Evolutionary conservation across 495 filamentous ascomycete genomes (phyloP).

Genomic region (Talaromyces wortmannii): DNA sequence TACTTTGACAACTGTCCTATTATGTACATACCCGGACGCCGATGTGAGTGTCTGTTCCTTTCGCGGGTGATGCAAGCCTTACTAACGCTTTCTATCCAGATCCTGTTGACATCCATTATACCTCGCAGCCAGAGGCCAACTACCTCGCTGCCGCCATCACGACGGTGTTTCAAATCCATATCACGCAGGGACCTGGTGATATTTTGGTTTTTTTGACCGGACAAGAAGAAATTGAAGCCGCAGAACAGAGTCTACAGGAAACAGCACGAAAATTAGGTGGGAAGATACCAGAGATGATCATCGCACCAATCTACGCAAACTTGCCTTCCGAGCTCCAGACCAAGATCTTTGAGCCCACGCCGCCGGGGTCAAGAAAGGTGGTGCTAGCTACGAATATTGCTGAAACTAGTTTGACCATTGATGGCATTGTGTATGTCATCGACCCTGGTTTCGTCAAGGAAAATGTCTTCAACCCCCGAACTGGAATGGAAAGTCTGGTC

Average conservation of each 20-base stretch:
- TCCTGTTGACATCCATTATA: slow-evolving; percentile 90
- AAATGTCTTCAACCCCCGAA: slow-evolving; percentile 86
- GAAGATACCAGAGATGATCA: slow-evolving; percentile 77
- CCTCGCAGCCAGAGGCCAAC: slow-evolving; percentile 86
- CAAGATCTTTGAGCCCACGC: slow-evolving; percentile 88
- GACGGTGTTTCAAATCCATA: slow-evolving; percentile 94
- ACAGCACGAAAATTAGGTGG: slow-evolving; percentile 74
- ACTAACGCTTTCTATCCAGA: no score
- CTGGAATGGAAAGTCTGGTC: slow-evolving; percentile 86
- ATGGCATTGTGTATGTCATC: slow-evolving; percentile 88
- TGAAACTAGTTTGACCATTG: slow-evolving; percentile 83
- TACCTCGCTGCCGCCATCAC: slow-evolving; percentile 89
- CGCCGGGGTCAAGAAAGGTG: slow-evolving; percentile 72
- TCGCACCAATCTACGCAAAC: slow-evolving; percentile 86
- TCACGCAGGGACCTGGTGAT: slow-evolving; percentile 77
- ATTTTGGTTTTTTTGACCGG: slow-evolving; percentile 89
- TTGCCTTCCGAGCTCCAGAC: slow-evolving; percentile 77
- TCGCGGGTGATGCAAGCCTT: no score
- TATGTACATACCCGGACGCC: slow-evolving; percentile 89
- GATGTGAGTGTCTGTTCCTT: no score
- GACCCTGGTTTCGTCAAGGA: slow-evolving; percentile 93
- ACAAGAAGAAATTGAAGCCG: slow-evolving; percentile 85
- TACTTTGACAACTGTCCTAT: slow-evolving; percentile 96
- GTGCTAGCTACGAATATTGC: slow-evolving; percentile 89
- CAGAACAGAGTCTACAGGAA: slow-evolving; percentile 73